Evolutionary conservation across 805 yeast species (phyloP), one percentile per base, ranked within the genome.

Genomic region (Helenozyma rhizophorensis): DNA sequence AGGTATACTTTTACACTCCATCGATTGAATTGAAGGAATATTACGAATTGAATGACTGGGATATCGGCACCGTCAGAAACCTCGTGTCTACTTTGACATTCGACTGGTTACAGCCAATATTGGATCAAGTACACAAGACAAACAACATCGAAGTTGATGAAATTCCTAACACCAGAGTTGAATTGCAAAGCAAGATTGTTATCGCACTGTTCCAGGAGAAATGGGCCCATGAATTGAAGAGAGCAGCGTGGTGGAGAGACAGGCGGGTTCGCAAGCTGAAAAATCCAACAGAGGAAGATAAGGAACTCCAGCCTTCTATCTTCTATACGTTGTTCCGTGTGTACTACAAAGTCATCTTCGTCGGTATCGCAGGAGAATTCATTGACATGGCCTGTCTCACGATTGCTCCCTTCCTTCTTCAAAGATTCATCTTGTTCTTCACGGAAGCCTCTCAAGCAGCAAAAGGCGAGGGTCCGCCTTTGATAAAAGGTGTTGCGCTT

Each of bases 401-500:
- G 14, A 40, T 54, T 27, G 30, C 53, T 27, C 65, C 68, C 4
- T 61, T 54, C 40, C 38, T 61, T 15, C 51, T 61, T 26, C 54
- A 51, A 37, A 37, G 39, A 19, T 54, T 61, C 31, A 56, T 62
- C 21, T 32, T 48, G 16, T 58, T 47, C 45, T 55, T 59, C 33
- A 33, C 46, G 14, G 39, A 36, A 6, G 15, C 17, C 28, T 42
- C 35, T 19, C 18, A 28, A 10, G 33, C 32, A 25, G 26, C 28
- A 3, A 9, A 11, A 4, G 23, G 11, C 6, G 24, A 32, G 12
- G 21, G 24, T 2, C 47, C 49, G 10, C 49, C 49, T 1, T 18
- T 42, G 37, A 80, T 90, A 56, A 51, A 76, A 58, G 89, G 88
- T 30, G 67, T 93, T 28, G 97, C 90, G 58, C 69, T 85, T 51